These are phyloP conservation scores for Psophocarpus tetragonolobus DNA, from an alignment of 306 rosid genomes.

Conservation along the genomic window DNA sequence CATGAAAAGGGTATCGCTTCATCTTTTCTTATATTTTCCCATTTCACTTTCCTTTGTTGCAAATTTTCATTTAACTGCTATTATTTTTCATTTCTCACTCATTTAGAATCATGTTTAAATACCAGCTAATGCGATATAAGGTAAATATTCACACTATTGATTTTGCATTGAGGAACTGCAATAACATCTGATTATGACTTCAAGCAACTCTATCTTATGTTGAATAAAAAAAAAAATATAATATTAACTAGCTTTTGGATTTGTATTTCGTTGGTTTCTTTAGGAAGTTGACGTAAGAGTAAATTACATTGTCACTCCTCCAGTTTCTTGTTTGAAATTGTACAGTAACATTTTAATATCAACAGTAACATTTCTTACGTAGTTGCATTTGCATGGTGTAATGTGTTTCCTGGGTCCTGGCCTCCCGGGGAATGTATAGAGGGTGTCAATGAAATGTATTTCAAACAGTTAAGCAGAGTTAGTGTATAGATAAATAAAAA, in stretches of 20 bases:
- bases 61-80: too few relatives aligned
- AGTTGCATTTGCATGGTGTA: neutral
- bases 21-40: neutral
- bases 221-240: neutral
- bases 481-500: neutral
- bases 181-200: too few relatives aligned
- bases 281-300: neutral
- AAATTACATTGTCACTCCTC: neutral
- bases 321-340: neutral
- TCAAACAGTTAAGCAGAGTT: neutral
- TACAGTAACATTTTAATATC: neutral
- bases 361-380: neutral
- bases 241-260: neutral
- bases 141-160: neutral
- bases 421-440: neutral
- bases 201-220: neutral
- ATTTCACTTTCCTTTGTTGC: too few relatives aligned
- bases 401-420: neutral
- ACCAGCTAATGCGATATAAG: neutral
- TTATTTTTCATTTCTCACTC: too few relatives aligned
- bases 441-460: neutral
- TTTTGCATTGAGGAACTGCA: neutral
- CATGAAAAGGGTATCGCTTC: conserved; percentile 73
- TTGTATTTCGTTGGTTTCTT: neutral
- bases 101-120: neutral